These are phyloP conservation scores for Yamadazyma endophytica DNA, from an alignment of 805 yeast genomes.

Conservation along the genomic window DNA sequence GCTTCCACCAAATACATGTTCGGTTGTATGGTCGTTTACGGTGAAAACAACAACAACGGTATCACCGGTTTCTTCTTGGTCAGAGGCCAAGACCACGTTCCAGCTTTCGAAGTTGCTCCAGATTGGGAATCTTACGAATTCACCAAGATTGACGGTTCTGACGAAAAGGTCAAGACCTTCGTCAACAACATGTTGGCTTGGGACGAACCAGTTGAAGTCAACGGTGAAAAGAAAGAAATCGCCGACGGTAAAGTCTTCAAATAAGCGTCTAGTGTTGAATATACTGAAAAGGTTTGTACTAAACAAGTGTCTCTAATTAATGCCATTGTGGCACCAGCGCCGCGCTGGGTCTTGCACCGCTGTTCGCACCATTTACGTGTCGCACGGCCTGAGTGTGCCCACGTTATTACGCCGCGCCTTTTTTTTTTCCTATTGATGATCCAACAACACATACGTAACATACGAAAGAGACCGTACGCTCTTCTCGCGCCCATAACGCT, in stretches of 20 bases:
- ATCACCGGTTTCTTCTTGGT: constrained; percentile 91
- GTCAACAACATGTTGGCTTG: constrained; percentile 94
- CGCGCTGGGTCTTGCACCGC: too few relatives aligned
- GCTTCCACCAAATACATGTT: constrained; percentile 93
- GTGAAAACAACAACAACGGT: constrained; percentile 98
- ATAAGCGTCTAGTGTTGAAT: too few relatives aligned
- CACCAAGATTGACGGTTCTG: constrained; percentile 77
- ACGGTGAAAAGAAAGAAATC: constrained; percentile 81
- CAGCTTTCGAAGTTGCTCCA: constrained; percentile 98
- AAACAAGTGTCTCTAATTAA: too few relatives aligned
- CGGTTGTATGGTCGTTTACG: constrained; percentile 92
- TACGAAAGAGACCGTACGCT: constrained; percentile 58
- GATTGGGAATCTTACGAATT: constrained; percentile 94
- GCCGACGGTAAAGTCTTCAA: constrained; percentile 98
- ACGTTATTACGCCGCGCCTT: too few relatives aligned
- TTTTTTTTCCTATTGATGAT: too few relatives aligned
- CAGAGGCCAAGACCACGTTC: constrained; percentile 87
- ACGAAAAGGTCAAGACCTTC: constrained; percentile 72
- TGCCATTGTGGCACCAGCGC: too few relatives aligned
- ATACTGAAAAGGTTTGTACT: too few relatives aligned
- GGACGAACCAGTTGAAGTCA: constrained; percentile 85
- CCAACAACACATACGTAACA: constrained; percentile 49
- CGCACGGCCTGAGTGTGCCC: too few relatives aligned
- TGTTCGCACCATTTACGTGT: too few relatives aligned
- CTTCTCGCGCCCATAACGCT: constrained; percentile 44